Conservation (phyloP, 371 early-diverging fungal species). For the Saksenaea vasiformis region DNA sequence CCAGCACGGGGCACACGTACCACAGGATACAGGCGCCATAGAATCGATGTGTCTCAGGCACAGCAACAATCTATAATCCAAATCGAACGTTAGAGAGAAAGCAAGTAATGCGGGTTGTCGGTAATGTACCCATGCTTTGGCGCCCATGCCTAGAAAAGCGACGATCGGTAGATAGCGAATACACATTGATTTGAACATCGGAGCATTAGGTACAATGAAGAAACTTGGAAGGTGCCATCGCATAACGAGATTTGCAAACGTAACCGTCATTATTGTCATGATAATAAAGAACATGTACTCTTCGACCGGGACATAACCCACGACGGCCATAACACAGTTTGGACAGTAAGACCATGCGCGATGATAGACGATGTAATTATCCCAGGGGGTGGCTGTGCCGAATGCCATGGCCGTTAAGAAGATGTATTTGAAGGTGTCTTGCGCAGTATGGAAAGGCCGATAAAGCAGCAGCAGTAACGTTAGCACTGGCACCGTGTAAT, state of each 20-base stretch:
- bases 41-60: constrained; percentile 48
- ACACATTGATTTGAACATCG: constrained; percentile 23
- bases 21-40: constrained; percentile 59
- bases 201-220: constrained; percentile 30
- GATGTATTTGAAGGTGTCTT: constrained; percentile 45
- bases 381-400: constrained; percentile 63
- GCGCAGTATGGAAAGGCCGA: constrained; percentile 40
- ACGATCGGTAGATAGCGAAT: constrained; percentile 40
- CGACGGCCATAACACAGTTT: constrained; percentile 50
- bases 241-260: constrained; percentile 46
- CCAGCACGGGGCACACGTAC: constrained; percentile 58
- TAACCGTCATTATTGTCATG: constrained; percentile 55
- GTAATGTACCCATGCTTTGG: constrained; percentile 45
- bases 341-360: constrained; percentile 59
- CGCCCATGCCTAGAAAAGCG: constrained; percentile 27
- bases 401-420: constrained; percentile 50
- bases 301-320: constrained; percentile 67
- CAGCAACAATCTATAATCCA: constrained; percentile 25
- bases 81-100: too few species aligned
- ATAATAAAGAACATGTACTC: constrained; percentile 68
- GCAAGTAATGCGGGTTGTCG: background rate
- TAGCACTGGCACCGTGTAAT: constrained; percentile 58
- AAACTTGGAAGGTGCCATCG: constrained; percentile 44
- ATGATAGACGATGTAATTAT: constrained; percentile 60
- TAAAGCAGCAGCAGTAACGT: constrained; percentile 31